A percentile compares a stretch with the other conserved stretches of the same genome.
Conservation (phyloP, 2,329 filamentous ascomycete genomes). For the Trichophaea hybrida region DNA sequence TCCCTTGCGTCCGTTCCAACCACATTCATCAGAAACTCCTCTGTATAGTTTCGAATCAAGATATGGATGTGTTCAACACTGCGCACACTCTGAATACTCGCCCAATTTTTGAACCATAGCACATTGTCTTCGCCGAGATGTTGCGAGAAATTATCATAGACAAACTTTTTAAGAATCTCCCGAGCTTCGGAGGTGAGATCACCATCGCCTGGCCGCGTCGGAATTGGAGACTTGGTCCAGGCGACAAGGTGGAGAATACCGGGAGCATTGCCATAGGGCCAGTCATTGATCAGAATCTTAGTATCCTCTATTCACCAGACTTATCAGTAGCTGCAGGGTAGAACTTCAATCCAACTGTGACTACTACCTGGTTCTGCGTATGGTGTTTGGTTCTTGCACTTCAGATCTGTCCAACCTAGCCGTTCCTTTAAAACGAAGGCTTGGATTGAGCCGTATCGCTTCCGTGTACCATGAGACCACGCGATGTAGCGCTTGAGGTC, state of each 20-base stretch:
- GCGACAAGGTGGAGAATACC: slow-evolving; percentile 66
- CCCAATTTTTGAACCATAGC: slow-evolving; percentile 92
- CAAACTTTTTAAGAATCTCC: slow-evolving; percentile 54
- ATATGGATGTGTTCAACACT: slow-evolving; percentile 90
- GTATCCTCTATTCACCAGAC: slow-evolving; percentile 21
- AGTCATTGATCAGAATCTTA: slow-evolving; percentile 76
- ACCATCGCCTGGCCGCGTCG: slow-evolving; percentile 48
- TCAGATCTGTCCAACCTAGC: slow-evolving; percentile 49
- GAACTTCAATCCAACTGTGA: background rate
- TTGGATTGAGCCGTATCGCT: slow-evolving; percentile 61
- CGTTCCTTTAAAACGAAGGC: slow-evolving; percentile 58
- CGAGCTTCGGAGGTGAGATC: slow-evolving; percentile 52
- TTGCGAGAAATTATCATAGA: slow-evolving; percentile 49
- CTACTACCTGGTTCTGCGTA: slow-evolving; percentile 34
- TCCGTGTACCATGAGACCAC: slow-evolving; percentile 50
- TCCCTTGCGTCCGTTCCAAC: slow-evolving; percentile 34
- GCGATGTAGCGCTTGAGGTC: slow-evolving; percentile 64
- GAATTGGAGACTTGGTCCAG: slow-evolving; percentile 78
- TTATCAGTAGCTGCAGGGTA: background rate
- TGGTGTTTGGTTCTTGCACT: slow-evolving; percentile 30
- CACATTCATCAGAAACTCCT: slow-evolving; percentile 42
- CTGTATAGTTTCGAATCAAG: slow-evolving; percentile 42
- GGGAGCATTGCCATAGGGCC: slow-evolving; percentile 67
- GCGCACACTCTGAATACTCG: slow-evolving; percentile 65
- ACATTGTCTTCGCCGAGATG: slow-evolving; percentile 41